Evolutionary conservation across 2,329 filamentous ascomycete genomes (phyloP).

Genomic region (Diaporthe sp.): DNA sequence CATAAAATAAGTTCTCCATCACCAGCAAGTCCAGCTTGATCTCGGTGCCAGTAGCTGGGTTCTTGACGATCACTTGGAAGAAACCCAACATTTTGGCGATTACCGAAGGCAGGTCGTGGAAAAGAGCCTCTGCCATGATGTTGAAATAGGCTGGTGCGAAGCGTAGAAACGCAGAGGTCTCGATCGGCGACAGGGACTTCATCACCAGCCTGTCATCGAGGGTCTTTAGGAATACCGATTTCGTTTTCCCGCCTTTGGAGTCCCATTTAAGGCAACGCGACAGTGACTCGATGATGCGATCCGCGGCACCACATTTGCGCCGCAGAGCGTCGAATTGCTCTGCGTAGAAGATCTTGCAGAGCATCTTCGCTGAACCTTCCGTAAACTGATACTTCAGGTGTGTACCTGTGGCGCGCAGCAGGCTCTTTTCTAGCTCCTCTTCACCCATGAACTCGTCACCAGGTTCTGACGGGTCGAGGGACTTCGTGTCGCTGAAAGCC

Average conservation of each 20-base stretch:
- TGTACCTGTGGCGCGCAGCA: conserved; percentile 87
- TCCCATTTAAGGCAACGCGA: conserved; percentile 98
- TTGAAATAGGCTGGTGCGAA: conserved; percentile 98
- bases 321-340: conserved; percentile 97
- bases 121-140: conserved; percentile 96
- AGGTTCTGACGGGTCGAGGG: conserved; percentile 53
- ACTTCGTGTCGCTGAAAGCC: conserved; percentile 48
- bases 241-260: conserved; percentile 97
- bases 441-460: conserved; percentile 66
- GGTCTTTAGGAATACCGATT: conserved; percentile 97
- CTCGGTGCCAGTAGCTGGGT: conserved; percentile 89
- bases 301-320: conserved; percentile 91
- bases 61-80: conserved; percentile 98
- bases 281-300: conserved; percentile 94
- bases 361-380: conserved; percentile 93
- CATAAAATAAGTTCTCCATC: conserved; percentile 99
- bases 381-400: conserved; percentile 97
- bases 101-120: conserved; percentile 94
- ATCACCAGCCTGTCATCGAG: conserved; percentile 94
- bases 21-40: conserved; percentile 95
- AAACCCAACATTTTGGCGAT: conserved; percentile 99
- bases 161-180: conserved; percentile 92
- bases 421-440: conserved; percentile 84
- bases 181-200: conserved; percentile 90
- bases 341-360: conserved; percentile 98